Evolutionary conservation across 2,329 filamentous ascomycete genomes (phyloP).

Genomic region (Cladophialophora psammophila): DNA sequence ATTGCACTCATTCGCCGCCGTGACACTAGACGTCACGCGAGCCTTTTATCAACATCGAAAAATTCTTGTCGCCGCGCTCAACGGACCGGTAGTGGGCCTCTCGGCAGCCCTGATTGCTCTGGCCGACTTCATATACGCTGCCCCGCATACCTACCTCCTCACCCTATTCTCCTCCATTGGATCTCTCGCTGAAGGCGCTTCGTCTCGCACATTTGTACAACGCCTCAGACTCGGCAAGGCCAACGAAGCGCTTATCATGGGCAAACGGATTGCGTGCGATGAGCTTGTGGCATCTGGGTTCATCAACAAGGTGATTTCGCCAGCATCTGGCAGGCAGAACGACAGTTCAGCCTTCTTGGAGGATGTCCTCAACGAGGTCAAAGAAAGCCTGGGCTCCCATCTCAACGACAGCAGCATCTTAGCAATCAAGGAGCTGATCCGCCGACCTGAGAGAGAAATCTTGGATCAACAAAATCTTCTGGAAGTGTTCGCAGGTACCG

Average conservation of each 20-base stretch:
- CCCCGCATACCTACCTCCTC: constrained; percentile 80
- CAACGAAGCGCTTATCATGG: constrained; percentile 93
- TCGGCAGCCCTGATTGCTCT: constrained; percentile 81
- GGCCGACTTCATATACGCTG: constrained; percentile 90
- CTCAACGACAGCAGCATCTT: constrained; percentile 78
- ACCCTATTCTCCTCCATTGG: constrained; percentile 91
- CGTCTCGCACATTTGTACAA: constrained; percentile 79
- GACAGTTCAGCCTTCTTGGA: constrained; percentile 65
- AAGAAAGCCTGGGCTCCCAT: constrained; percentile 80
- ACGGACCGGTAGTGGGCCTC: constrained; percentile 87
- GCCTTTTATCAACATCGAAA: constrained; percentile 93
- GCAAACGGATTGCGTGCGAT: constrained; percentile 73
- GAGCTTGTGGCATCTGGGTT: constrained; percentile 80
- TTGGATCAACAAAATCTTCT: constrained; percentile 78
- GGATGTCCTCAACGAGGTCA: constrained; percentile 77
- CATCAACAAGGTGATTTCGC: constrained; percentile 80
- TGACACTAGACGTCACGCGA: constrained; percentile 87
- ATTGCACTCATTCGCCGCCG: constrained; percentile 75
- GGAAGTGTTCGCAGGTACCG: constrained; percentile 80
- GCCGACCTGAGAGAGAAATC: constrained; percentile 72
- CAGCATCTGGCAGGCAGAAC: constrained; percentile 66
- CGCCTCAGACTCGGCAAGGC: constrained; percentile 80
- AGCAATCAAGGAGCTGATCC: constrained; percentile 83
- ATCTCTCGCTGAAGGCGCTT: constrained; percentile 85
- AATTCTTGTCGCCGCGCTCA: constrained; percentile 87